Conservation (phyloP, 2,329 filamentous ascomycete genomes). For the Chaetomium strumarium region DNA sequence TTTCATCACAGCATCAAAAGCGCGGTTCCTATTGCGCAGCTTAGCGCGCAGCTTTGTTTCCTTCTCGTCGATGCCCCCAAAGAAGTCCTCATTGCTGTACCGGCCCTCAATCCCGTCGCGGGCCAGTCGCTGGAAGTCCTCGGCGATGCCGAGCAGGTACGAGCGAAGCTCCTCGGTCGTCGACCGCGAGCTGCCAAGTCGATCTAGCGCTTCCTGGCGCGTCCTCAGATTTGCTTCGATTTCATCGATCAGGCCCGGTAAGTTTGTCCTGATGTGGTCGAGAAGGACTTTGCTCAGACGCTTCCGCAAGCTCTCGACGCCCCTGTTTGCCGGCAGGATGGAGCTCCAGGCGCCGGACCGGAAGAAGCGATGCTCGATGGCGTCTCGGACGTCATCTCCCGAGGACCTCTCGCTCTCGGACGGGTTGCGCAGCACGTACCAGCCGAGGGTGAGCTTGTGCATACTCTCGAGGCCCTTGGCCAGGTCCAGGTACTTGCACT, state of each 20-base stretch:
- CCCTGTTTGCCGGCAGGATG: slow-evolving; percentile 28
- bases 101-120: slow-evolving; percentile 34
- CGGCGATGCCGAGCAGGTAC: slow-evolving; percentile 33
- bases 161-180: slow-evolving; percentile 27
- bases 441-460: slow-evolving; percentile 17
- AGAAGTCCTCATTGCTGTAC: slow-evolving; percentile 35
- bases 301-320: slow-evolving; percentile 31
- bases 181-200: slow-evolving; percentile 9
- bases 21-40: slow-evolving; percentile 1
- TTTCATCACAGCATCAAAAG: neutral
- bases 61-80: slow-evolving; percentile 23
- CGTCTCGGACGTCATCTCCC: slow-evolving; percentile 16
- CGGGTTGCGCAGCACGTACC: slow-evolving; percentile 43
- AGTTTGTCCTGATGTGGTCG: slow-evolving; percentile 27
- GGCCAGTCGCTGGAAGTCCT: slow-evolving; percentile 33
- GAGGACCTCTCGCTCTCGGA: slow-evolving; percentile 18
- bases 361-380: slow-evolving; percentile 18
- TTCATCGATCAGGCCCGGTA: slow-evolving; percentile 25
- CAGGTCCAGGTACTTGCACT: slow-evolving; percentile 33
- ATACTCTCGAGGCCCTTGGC: slow-evolving; percentile 27
- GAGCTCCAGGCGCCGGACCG: slow-evolving; percentile 24
- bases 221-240: slow-evolving; percentile 25
- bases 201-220: neutral
- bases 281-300: slow-evolving; percentile 34
- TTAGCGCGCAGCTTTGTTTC: neutral